A percentile compares a stretch with the other conserved stretches of the same genome.
Conservation (phyloP, 164 flowering plant genomes). For the Liquidambar formosana region DNA sequence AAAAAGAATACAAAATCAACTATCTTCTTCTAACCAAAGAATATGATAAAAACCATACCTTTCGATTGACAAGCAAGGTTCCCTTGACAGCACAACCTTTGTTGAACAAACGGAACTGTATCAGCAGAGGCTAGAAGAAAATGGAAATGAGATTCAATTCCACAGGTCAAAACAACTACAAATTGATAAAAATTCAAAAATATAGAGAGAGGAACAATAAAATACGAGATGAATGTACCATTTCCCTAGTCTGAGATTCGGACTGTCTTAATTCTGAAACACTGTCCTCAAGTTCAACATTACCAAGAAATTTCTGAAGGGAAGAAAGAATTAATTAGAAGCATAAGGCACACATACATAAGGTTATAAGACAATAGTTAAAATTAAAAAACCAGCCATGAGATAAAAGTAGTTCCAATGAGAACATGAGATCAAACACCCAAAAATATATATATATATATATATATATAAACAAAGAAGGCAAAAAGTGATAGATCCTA, state of each 20-base stretch:
- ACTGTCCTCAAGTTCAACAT: constrained; percentile 13
- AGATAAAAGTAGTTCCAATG: too few species aligned
- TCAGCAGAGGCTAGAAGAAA: constrained; percentile 67
- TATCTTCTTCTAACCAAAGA: not conserved
- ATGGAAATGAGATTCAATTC: constrained; percentile 2
- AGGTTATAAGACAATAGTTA: not conserved
- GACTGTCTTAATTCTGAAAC: constrained; percentile 13
- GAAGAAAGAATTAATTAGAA: not conserved
- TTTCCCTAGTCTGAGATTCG: constrained; percentile 22
- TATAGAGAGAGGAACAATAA: not conserved
- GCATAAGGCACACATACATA: not conserved
- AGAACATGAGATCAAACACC: constrained; percentile 10
- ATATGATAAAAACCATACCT: constrained; percentile 38
- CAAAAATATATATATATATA: not conserved
- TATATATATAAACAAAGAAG: not conserved
- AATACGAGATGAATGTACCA: constrained; percentile 26
- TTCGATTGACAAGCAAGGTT: constrained; percentile 70
- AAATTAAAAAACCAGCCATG: too few species aligned
- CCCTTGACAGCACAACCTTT: constrained; percentile 85
- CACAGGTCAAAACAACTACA: too few species aligned
- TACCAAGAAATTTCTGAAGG: constrained; percentile 2
- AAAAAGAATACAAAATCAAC: not conserved
- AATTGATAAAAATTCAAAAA: too few species aligned
- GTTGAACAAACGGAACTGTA: constrained; percentile 71
- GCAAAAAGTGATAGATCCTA: too few species aligned